Conservation (phyloP, 75 land plant genomes). For the Chamaecyparis obtusa region DNA sequence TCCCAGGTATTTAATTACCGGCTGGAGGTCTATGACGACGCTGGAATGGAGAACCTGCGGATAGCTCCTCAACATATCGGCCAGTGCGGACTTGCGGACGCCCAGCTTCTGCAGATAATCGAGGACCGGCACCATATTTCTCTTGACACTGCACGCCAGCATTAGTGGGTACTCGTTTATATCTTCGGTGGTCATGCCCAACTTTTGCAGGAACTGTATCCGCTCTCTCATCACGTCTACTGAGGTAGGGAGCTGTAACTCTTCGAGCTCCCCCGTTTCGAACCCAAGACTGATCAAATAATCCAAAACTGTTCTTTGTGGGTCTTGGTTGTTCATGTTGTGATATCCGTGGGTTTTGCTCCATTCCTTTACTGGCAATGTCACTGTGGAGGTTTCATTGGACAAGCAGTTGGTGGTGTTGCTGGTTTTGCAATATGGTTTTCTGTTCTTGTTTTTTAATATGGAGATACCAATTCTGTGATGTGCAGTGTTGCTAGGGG, state of each 20-base stretch:
- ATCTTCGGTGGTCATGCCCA: conserved; percentile 72
- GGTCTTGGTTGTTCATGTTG: background rate
- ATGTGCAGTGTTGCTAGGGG: background rate
- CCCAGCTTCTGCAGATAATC: conserved; percentile 80
- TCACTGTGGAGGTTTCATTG: background rate
- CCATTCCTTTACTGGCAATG: background rate
- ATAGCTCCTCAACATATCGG: conserved; percentile 61
- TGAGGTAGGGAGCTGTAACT: conserved; percentile 69
- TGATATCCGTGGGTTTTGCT: background rate
- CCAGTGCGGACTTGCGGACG: conserved; percentile 46
- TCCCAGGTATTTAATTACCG: conserved; percentile 69
- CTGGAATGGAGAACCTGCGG: conserved; percentile 85
- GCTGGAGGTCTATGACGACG: conserved; percentile 71
- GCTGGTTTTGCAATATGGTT: background rate
- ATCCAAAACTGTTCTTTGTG: conserved; percentile 36
- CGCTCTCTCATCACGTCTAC: conserved; percentile 79
- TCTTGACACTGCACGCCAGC: conserved; percentile 90
- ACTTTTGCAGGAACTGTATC: conserved; percentile 67
- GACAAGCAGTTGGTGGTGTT: background rate
- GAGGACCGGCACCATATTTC: conserved; percentile 80
- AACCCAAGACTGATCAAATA: conserved; percentile 58
- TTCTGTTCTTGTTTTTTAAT: background rate
- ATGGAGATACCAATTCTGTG: background rate
- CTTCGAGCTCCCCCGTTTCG: conserved; percentile 74
- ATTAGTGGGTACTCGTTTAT: conserved; percentile 78